phyloP scores from a whole-genome alignment of 352 stramenopile genomes.

The Phytophthora pluvialis region DNA sequence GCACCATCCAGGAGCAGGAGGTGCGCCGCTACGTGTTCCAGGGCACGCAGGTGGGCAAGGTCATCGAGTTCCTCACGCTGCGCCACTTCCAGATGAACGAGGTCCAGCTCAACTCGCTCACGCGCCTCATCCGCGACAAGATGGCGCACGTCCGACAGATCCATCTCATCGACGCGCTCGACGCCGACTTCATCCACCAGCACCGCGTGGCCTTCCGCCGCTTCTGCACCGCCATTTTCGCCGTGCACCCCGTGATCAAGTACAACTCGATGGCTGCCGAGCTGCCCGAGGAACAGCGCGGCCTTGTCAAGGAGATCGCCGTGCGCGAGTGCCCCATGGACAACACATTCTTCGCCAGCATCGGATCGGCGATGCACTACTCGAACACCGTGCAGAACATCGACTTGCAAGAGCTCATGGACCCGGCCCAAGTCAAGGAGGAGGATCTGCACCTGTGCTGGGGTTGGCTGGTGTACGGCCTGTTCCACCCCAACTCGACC shows the following conservation, averaged over 20 bases:
- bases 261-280: slow-evolving; percentile 58
- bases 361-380: slow-evolving; percentile 65
- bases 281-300: slow-evolving; percentile 47
- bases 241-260: slow-evolving; percentile 55
- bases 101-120: slow-evolving; percentile 51
- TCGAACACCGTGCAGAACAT: slow-evolving; percentile 58
- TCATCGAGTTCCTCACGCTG: slow-evolving; percentile 65
- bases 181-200: slow-evolving; percentile 47
- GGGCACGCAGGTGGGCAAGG: slow-evolving; percentile 58
- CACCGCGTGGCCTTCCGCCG: slow-evolving; percentile 53
- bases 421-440: slow-evolving; percentile 43
- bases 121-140: slow-evolving; percentile 45
- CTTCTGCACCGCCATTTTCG: slow-evolving; percentile 55
- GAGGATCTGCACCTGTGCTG: slow-evolving; percentile 56
- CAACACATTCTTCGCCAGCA: slow-evolving; percentile 57
- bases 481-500: slow-evolving; percentile 65
- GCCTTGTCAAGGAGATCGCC: slow-evolving; percentile 48
- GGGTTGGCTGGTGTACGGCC: slow-evolving; percentile 58
- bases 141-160: slow-evolving; percentile 55
- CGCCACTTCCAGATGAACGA: slow-evolving; percentile 53
- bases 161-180: slow-evolving; percentile 52
- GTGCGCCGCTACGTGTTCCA: slow-evolving; percentile 58
- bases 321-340: slow-evolving; percentile 57
- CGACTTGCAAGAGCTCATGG: slow-evolving; percentile 57
- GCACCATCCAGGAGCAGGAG: slow-evolving; percentile 55